Evolutionary conservation across 805 yeast genomes (phyloP), one percentile per base, ranked within the genome.

Genomic region (Hanseniaspora mollemarum): DNA sequence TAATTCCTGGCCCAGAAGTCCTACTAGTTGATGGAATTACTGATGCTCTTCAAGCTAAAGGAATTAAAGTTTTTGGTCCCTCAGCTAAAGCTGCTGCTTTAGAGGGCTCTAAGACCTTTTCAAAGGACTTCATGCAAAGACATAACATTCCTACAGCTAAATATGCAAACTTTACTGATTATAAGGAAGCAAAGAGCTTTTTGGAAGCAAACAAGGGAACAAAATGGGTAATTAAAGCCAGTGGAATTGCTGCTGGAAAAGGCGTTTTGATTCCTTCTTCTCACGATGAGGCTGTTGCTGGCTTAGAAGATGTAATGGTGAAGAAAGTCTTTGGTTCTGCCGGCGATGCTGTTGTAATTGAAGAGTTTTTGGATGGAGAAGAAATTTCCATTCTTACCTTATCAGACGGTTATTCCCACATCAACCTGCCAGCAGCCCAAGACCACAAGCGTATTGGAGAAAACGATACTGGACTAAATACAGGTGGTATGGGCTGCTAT

Each of bases 401-500:
- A 57, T 77, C 87, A 60, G 99, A 92, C 64, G 99, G 98, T 52
- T 90, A 92, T 71, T 78, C 94, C 10, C 81, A 80, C 61, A 77
- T 80, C 64, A 88, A 86, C 64, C 76, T 92, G 53, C 99, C 99
- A 39, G 85, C 97, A 41, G 96, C 97, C 25, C 99, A 92, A 70
- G 99, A 92, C 65, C 99, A 92, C 70, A 92, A 92, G 71, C 81
- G 98, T 66, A 76, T 83, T 58, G 94, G 94, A 51, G 86, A 94
- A 61, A 88, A 88, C 54, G 99, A 92, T 66, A 71, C 79, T 36
- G 99, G 99, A 24, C 74, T 90, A 55, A 92, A 92, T 70, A 92
- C 99, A 35, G 99, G 99, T 58, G 99, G 99, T 56, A 92, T 92
- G 99, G 99, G 99, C 56, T 95, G 97, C 7, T 92, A 92, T 62